Percentiles rank a stretch among this genome's conserved stretches.
Evolutionary conservation across 805 yeast species (phyloP).

Genomic region (Cyberlindnera mississippiensis): DNA sequence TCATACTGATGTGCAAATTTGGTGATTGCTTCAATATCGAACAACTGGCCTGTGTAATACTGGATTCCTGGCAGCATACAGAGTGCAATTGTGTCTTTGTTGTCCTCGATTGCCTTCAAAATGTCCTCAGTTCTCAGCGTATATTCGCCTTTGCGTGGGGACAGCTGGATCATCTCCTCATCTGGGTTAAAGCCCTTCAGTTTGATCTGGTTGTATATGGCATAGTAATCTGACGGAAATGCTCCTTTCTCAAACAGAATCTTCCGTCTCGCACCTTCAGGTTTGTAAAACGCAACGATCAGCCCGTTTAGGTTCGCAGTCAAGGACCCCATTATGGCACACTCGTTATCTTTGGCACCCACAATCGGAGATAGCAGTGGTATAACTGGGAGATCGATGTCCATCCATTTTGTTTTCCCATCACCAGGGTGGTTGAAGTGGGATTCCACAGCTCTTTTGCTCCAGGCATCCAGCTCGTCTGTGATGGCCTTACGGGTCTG

Average conservation of each 20-base stretch:
- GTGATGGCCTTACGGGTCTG: conserved; percentile 51
- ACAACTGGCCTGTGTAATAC: conserved; percentile 86
- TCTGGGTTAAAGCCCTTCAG: conserved; percentile 53
- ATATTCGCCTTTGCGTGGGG: conserved; percentile 56
- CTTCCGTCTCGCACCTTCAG: conserved; percentile 53
- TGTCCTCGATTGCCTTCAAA: conserved; percentile 45
- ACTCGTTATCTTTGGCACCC: conserved; percentile 74
- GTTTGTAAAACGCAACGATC: conserved; percentile 70
- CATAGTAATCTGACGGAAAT: conserved; percentile 90
- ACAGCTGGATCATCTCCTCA: conserved; percentile 55
- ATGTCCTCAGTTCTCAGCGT: conserved; percentile 62
- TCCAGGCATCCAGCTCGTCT: conserved; percentile 81
- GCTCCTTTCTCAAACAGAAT: conserved; percentile 83
- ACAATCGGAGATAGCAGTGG: conserved; percentile 69
- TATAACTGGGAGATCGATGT: conserved; percentile 73
- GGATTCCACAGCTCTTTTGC: conserved; percentile 72
- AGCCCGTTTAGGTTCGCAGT: conserved; percentile 79
- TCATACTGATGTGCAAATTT: conserved; percentile 43
- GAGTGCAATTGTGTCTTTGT: conserved; percentile 62
- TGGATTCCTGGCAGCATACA: conserved; percentile 86
- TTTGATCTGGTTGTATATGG: conserved; percentile 68
- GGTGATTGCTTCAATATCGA: conserved; percentile 74
- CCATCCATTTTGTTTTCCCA: conserved; percentile 70
- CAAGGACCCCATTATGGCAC: conserved; percentile 82
- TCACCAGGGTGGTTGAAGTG: conserved; percentile 68